Evolutionary conservation across 108 stramenopile genomes (phyloP).

Genomic region (Skeletonema costatum): DNA sequence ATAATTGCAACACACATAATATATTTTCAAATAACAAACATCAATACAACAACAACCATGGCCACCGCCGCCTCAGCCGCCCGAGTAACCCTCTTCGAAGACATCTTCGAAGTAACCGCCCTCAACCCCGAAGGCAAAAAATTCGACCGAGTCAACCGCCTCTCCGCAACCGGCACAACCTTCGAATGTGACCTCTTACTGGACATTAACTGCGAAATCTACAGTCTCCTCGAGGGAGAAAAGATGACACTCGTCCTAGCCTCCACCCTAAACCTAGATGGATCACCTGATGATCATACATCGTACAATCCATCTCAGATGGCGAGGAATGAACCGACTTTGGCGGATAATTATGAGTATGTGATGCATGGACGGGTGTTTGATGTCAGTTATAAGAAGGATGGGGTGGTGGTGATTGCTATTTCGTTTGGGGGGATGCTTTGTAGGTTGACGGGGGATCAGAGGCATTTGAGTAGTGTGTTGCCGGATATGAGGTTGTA

Average conservation of each 20-base stretch:
- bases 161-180: conserved; percentile 90
- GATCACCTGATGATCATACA: conserved; percentile 92
- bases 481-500: conserved; percentile 91
- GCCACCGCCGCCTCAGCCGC: conserved; percentile 48
- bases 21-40: neutral
- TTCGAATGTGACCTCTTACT: conserved; percentile 94
- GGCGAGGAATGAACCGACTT: conserved; percentile 61
- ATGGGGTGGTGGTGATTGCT: conserved; percentile 79
- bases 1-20: neutral
- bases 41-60: conserved; percentile 31
- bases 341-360: conserved; percentile 97
- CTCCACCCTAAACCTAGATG: conserved; percentile 92
- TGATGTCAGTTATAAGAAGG: conserved; percentile 86
- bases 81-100: conserved; percentile 95
- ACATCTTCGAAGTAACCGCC: conserved; percentile 93
- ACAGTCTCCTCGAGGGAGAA: conserved; percentile 80
- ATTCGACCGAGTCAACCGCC: conserved; percentile 89
- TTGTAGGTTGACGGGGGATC: conserved; percentile 94
- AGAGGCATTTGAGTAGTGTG: conserved; percentile 88
- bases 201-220: conserved; percentile 96
- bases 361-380: conserved; percentile 98
- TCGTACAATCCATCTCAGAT: conserved; percentile 64
- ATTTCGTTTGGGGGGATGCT: conserved; percentile 95
- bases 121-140: conserved; percentile 95
- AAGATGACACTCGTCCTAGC: conserved; percentile 92